Evolutionary conservation across 352 stramenopile species (phyloP), one percentile per base, ranked within the genome.

Genomic region (Pythium aristosporum): DNA sequence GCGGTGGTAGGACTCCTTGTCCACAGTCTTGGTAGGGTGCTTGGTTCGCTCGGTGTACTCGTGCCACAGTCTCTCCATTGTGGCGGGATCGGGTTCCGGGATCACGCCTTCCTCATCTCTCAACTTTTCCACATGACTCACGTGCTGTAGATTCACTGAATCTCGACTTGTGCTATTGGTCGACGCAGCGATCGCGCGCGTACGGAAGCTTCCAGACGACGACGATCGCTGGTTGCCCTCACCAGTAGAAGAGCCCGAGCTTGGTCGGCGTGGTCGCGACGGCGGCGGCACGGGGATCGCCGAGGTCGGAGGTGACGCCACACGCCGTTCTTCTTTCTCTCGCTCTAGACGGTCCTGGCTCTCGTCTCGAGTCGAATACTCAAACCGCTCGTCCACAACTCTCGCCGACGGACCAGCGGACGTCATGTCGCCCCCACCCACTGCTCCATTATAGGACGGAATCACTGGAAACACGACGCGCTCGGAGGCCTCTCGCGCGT

Each of bases 21-120:
- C 75, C 11, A 89, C 54, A 28, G 71, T 70, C 72, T 71, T 74
- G 0, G 70, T 78, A 4, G 76, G 56, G 54, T 75, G 68, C 25
- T 78, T 78, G 2, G 76, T 82, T 39, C 79, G 77, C 36, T 79
- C 71, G 2, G 68, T 55, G 37, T 86, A 91, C 43, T 91, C 82
- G 20, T 85, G 74, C 82, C 78, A 89, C 23, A 91, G 64, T 30
- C 78, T 72, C 43, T 85, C 76, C 63, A 85, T 79, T 2, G 82
- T 57, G 15, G 57, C 74, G 2, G 79, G 68, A 51, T 88, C 76
- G 0, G 72, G 71, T 1, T 54, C 37, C 12, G 46, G 63, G 1
- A 65, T 42, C 2, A 51, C 48, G 3, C 63, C 59, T 15, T 61
- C 46, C 12, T 68, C 58, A 3, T 60, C 47, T 16, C 34, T 56